Base-by-base conservation (phyloP, 805 yeast species). In the Cyberlindnera nakhonratchasimensis region DNA sequence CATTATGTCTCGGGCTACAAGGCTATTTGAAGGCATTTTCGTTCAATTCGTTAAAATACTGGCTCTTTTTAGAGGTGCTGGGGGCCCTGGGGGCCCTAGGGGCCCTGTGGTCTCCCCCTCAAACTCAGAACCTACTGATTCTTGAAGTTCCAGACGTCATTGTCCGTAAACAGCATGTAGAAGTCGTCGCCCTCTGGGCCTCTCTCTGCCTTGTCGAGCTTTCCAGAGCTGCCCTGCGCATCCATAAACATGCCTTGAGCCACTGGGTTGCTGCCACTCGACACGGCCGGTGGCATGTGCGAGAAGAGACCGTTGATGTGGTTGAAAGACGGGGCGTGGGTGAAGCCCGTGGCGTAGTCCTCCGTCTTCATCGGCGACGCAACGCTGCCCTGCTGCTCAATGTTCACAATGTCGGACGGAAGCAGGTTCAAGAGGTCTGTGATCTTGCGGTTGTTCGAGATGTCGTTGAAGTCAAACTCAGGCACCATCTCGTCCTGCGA, bases 101-200 rank as follows among this genome's bases (percentile, higher is more conserved):
- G n/a, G n/a, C n/a, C n/a, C n/a, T n/a, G n/a, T n/a, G n/a, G n/a
- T n/a, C n/a, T n/a, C n/a, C n/a, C n/a, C n/a, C n/a, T n/a, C n/a
- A n/a, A n/a, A n/a, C n/a, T n/a, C n/a, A n/a, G n/a, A n/a, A n/a
- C n/a, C n/a, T n/a, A 37, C 17, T 35, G 39, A 11, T 34, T 33
- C 24, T 43, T 43, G 37, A 38, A 44, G 32, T 26, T 29, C 51
- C 47, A 43, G 14, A 38, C 36, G 23, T 42, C 42, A 19, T 16
- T 23, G 17, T 31, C 45, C 21, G 24, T 37, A 34, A 44, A 44
- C n/a, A 72, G 67, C 52, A 71, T 51, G 1, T 73, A 66, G 45
- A 72, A 71, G 37, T 71, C 67, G 48, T 72, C 76, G 31, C 62
- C 37, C 11, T 30, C 13, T 29, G 33, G 7, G n/a, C 6, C n/a